Conservation (phyloP, 2,329 filamentous ascomycete genomes). For the Trichoderma koningiopsis region DNA sequence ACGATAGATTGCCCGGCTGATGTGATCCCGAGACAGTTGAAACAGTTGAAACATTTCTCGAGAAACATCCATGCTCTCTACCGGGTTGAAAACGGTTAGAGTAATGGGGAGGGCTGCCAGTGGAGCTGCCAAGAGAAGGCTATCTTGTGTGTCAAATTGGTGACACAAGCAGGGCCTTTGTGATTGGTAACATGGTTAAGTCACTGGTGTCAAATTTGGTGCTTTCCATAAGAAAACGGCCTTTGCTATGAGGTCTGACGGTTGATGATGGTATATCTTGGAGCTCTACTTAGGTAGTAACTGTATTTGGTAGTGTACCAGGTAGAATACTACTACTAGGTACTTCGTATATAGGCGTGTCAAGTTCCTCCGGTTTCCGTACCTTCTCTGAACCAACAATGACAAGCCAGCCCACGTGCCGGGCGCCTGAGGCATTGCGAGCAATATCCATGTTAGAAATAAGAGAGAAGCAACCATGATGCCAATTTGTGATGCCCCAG, state of each 20-base stretch:
- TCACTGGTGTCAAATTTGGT: not conserved
- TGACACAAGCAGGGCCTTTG: not conserved
- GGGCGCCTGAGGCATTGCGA: not conserved
- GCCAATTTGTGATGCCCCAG: not conserved
- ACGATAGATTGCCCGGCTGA: conserved; percentile 5
- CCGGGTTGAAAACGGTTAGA: conserved; percentile 1
- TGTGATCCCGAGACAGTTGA: conserved; percentile 18
- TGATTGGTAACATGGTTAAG: not conserved
- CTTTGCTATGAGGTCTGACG: not conserved
- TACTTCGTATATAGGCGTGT: not conserved
- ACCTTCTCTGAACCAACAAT: not conserved
- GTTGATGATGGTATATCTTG: not conserved
- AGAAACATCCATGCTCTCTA: not conserved
- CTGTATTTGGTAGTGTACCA: not conserved
- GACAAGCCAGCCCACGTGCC: not conserved
- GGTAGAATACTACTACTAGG: no score
- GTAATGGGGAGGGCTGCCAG: not conserved
- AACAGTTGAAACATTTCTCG: conserved; percentile 22
- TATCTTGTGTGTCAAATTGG: not conserved
- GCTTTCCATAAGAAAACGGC: not conserved
- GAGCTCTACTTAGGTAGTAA: not conserved
- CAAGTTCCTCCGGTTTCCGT: conserved; percentile 6
- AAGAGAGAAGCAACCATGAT: not conserved
- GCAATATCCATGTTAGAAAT: not conserved
- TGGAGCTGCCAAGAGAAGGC: not conserved